Percentiles rank a stretch among this genome's conserved stretches.
phyloP scores from a whole-genome alignment of 352 stramenopile species.

The Globisporangium canariense region DNA sequence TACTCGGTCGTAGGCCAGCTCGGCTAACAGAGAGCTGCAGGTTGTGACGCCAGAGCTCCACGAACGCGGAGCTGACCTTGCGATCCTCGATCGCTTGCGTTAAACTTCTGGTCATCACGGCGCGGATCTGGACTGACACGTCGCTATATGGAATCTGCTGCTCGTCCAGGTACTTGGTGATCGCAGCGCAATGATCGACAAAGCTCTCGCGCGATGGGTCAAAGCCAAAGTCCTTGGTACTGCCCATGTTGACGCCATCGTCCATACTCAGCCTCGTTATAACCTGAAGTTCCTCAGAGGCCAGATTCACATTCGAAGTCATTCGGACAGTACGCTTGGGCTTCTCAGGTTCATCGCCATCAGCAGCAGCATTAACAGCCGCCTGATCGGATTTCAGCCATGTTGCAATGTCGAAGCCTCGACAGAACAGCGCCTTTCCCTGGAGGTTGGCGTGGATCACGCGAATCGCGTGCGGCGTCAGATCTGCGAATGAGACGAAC shows the following conservation, averaged over 20 bases:
- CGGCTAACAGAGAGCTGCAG: slow-evolving; percentile 13
- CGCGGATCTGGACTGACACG: not conserved
- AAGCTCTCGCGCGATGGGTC: not conserved
- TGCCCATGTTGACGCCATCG: not conserved
- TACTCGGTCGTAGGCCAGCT: not conserved
- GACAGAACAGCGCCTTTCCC: slow-evolving; percentile 27
- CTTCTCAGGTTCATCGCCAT: not conserved
- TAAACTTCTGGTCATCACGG: slow-evolving; percentile 8
- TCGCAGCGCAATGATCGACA: slow-evolving; percentile 8
- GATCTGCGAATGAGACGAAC: slow-evolving; percentile 43
- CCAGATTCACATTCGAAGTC: not conserved
- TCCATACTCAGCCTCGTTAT: not conserved
- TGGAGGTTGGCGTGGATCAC: slow-evolving; percentile 47
- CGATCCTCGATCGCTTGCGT: not conserved
- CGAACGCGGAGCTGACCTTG: slow-evolving; percentile 9
- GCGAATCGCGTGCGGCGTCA: slow-evolving; percentile 36
- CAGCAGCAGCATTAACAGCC: not conserved
- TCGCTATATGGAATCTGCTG: not conserved
- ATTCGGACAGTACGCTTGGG: not conserved
- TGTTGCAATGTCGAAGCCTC: slow-evolving; percentile 29
- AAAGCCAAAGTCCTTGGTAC: not conserved
- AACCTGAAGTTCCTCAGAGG: not conserved
- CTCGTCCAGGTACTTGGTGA: not conserved
- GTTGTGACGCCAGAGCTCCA: slow-evolving; percentile 33
- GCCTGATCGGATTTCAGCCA: slow-evolving; percentile 28